phyloP scores from a whole-genome alignment of 176 grass and related monocot species.

The Oryza coarctata region DNA sequence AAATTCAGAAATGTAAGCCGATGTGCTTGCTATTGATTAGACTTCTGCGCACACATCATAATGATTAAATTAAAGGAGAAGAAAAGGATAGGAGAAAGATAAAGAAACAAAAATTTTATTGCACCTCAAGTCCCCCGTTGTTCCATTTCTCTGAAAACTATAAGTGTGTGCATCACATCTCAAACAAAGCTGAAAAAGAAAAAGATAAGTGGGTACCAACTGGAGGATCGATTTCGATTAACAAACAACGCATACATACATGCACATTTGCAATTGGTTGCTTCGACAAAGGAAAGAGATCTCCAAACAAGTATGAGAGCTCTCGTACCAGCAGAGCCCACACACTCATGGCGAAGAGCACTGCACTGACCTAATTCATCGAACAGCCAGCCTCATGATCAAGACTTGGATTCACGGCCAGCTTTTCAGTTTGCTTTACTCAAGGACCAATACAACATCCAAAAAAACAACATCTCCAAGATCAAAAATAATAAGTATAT shows the following conservation, averaged over 20 bases:
- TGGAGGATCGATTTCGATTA: background rate
- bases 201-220: background rate
- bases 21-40: background rate
- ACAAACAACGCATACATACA: background rate
- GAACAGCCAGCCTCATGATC: conserved; percentile 54
- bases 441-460: conserved; percentile 27
- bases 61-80: background rate
- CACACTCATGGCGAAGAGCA: conserved; percentile 8
- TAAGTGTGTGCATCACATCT: background rate
- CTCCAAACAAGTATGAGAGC: conserved; percentile 3
- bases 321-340: conserved; percentile 39
- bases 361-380: background rate
- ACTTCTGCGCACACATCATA: background rate
- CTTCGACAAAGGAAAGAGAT: conserved; percentile 45
- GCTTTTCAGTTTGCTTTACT: conserved; percentile 78
- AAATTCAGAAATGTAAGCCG: background rate
- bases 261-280: conserved; percentile 1
- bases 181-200: background rate
- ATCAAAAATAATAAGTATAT: background rate
- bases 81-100: background rate
- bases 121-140: too few species aligned
- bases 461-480: conserved; percentile 4
- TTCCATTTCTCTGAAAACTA: background rate
- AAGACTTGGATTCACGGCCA: conserved; percentile 64
- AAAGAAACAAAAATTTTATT: background rate